These are phyloP conservation scores for Leccinellum luteum DNA, from an alignment of 768 basidiomycete genomes.

Conservation along the genomic window DNA sequence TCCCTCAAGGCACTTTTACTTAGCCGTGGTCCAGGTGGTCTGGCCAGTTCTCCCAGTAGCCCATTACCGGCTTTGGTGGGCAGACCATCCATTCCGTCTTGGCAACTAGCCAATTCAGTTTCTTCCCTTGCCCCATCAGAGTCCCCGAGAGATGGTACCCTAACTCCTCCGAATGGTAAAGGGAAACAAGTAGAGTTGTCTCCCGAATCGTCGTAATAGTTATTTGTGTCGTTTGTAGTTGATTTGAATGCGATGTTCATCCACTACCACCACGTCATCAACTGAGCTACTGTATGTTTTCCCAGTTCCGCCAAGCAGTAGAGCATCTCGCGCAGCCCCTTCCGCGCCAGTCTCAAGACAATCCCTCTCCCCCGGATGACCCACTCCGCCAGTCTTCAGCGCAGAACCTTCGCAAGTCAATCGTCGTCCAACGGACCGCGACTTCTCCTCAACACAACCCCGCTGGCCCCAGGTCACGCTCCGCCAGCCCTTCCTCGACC, in stretches of 20 bases:
- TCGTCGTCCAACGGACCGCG: conserved; percentile 49
- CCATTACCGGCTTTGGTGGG: conserved; percentile 51
- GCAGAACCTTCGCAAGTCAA: conserved; percentile 63
- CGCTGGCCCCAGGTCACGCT: conserved; percentile 17
- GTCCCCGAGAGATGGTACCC: conserved; percentile 6
- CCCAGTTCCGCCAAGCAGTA: conserved; percentile 68
- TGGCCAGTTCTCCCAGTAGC: conserved; percentile 47
- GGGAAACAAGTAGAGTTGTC: conserved; percentile 51
- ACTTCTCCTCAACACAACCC: conserved; percentile 34
- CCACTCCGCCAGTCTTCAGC: conserved; percentile 39
- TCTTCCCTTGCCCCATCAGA: conserved; percentile 21
- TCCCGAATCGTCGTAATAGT: conserved; percentile 14
- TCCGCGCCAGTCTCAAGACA: conserved; percentile 38
- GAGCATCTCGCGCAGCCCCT: conserved; percentile 59
- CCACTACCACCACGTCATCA: background rate
- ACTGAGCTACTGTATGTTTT: conserved; percentile 53
- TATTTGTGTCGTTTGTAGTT: conserved; percentile 7
- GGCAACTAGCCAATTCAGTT: conserved; percentile 68
- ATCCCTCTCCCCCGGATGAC: conserved; percentile 26
- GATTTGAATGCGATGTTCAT: conserved; percentile 1
- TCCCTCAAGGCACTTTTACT: conserved; percentile 89
- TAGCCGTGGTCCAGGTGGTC: conserved; percentile 56
- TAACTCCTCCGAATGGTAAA: conserved; percentile 42
- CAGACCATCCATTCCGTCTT: conserved; percentile 80
- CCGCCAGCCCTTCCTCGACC: conserved; percentile 24